These are phyloP conservation scores for Dysphania ambrosioides DNA, from an alignment of 148 eudicot genomes.

Conservation along the genomic window DNA sequence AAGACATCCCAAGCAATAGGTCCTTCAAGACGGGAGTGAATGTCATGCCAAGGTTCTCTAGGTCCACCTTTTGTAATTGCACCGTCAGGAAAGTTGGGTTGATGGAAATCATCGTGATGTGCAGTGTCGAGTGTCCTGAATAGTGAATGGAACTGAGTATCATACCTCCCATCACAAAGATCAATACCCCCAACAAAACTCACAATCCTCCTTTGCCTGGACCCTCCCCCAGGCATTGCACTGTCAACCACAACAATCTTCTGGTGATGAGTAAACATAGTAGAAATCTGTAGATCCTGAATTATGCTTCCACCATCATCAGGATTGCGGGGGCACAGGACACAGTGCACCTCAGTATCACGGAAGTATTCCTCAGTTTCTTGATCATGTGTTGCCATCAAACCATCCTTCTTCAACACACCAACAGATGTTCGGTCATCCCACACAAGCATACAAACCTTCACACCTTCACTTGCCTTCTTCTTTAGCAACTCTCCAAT, in stretches of 20 bases:
- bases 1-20: conserved; percentile 86
- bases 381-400: conserved; percentile 82
- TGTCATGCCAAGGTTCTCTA: conserved; percentile 88
- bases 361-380: conserved; percentile 49
- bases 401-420: conserved; percentile 57
- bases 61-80: conserved; percentile 78
- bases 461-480: conserved; percentile 73
- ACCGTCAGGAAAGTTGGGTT: conserved; percentile 58
- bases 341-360: conserved; percentile 58
- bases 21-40: conserved; percentile 75
- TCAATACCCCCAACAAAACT: conserved; percentile 87
- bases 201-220: conserved; percentile 55
- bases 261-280: conserved; percentile 88
- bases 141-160: conserved; percentile 62
- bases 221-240: conserved; percentile 51
- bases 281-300: conserved; percentile 58
- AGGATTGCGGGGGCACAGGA: conserved; percentile 73
- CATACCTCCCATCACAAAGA: conserved; percentile 84
- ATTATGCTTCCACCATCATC: conserved; percentile 70
- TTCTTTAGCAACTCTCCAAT: conserved; percentile 68
- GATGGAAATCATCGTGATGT: conserved; percentile 78
- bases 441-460: conserved; percentile 73
- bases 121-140: conserved; percentile 68
- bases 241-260: conserved; percentile 70
- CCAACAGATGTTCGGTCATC: conserved; percentile 77